Evolutionary conservation across 1,284 basidiomycete genomes (phyloP), one percentile per base, ranked within the genome.

Genomic region (Clitocybe nebularis): DNA sequence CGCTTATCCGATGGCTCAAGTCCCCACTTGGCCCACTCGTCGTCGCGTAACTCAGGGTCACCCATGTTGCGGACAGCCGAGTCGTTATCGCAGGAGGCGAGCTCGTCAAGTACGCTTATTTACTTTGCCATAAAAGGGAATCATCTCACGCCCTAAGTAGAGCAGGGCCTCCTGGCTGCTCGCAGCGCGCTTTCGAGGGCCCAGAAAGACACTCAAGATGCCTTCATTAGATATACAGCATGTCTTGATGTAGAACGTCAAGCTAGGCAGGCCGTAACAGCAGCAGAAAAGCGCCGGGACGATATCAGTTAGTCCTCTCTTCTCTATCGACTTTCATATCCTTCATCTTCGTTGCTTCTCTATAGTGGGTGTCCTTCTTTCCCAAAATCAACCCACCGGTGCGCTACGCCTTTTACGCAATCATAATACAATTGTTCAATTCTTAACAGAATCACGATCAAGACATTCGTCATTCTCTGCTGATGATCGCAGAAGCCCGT

Each of bases 151-250:
- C 45, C 43, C 41, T 48, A 28, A 43, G 42, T 47, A 72, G 67
- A 71, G 55, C 66, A 72, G 67, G 65, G 66, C 44, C 60, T 76
- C 14, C 70, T 72, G 51, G 64, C 62, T 36, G 65, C 69, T 20
- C 70, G 72, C 17, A 64, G 64, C 36, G 62, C 72, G 6, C 62
- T 74, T 7, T 55, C 71, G 25, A 73, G 79, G 30, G 80, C 81
- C 16, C 81, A 82, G 53, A 77, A 81, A 50, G 79, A 83, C 26
- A 80, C 81, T 0, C 80, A 85, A 52, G 84, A 87, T 34, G 74
- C 83, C 2, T 84, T 84, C 55, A 68, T 77, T 52, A 66, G 75
- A 44, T 88, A 88, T 55, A 84, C 75, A 10, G 68, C 76, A 7
- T 83, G 78, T 58, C 63, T 86, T 10, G 83, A 87, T 49, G 65